These are phyloP conservation scores for Dothiorella sarmentorum DNA, from an alignment of 2,329 filamentous ascomycete species.

Conservation along the genomic window DNA sequence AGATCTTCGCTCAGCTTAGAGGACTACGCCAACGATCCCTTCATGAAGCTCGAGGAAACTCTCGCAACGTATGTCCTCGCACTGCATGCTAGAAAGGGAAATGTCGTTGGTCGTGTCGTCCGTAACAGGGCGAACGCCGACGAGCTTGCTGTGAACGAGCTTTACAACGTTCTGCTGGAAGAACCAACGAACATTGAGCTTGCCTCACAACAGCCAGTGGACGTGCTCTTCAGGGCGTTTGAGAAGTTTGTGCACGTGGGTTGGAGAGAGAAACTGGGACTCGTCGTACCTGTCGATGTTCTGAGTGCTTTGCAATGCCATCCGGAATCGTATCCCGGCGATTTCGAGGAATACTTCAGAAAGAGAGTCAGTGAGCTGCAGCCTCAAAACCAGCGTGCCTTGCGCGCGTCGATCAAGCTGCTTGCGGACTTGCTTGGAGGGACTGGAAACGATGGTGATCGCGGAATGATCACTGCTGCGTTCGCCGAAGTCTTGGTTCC, in stretches of 20 bases:
- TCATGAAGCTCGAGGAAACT: constrained; percentile 76
- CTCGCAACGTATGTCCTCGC: constrained; percentile 80
- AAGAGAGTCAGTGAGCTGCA: constrained; percentile 51
- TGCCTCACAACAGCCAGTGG: constrained; percentile 70
- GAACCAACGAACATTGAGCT: constrained; percentile 74
- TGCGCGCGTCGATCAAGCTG: constrained; percentile 79
- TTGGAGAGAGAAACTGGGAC: constrained; percentile 85
- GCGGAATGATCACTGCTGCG: constrained; percentile 80
- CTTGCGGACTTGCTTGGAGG: constrained; percentile 84
- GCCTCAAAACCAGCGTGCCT: constrained; percentile 66
- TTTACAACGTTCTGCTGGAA: constrained; percentile 86
- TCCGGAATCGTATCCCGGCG: constrained; percentile 59
- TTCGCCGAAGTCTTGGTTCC: constrained; percentile 84
- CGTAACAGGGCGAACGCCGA: constrained; percentile 68
- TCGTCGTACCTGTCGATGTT: constrained; percentile 69
- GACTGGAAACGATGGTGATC: constrained; percentile 85
- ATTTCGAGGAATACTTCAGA: constrained; percentile 62
- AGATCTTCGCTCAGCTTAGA: background rate
- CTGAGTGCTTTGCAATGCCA: constrained; percentile 71
- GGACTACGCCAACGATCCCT: constrained; percentile 27
- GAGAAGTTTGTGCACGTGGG: constrained; percentile 88
- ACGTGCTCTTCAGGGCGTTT: constrained; percentile 86
- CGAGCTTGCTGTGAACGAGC: constrained; percentile 77
- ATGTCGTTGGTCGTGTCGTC: constrained; percentile 74
- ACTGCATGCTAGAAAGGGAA: constrained; percentile 79